These are phyloP conservation scores for Trichoderma sp. DNA, from an alignment of 2,329 filamentous ascomycete species.

Conservation along the genomic window DNA sequence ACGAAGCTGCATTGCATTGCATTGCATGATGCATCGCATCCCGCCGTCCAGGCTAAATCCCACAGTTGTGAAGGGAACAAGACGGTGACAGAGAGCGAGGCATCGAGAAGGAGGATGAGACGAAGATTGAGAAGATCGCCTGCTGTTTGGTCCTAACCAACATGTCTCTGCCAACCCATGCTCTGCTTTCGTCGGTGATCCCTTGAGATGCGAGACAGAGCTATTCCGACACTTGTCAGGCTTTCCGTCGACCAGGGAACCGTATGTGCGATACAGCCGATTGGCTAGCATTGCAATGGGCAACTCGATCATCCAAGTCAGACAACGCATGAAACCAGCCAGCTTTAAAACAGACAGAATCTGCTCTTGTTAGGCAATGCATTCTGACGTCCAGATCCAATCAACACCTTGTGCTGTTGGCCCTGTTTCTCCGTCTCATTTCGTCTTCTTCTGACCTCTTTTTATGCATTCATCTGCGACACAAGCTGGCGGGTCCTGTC, in stretches of 20 bases:
- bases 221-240: not conserved
- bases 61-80: not conserved
- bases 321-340: not conserved
- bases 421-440: not conserved
- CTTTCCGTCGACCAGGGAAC: not conserved
- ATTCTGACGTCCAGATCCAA: not conserved
- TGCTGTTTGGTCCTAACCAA: not conserved
- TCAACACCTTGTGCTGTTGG: conserved; percentile 5
- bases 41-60: not conserved
- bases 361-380: not conserved
- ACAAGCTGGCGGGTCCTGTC: not conserved
- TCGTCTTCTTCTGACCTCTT: not conserved
- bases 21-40: conserved; percentile 5
- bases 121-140: not conserved
- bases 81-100: not conserved
- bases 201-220: not conserved
- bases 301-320: not conserved
- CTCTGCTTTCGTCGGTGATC: not conserved
- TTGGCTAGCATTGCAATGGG: not conserved
- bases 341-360: not conserved
- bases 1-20: conserved; percentile 12
- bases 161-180: not conserved
- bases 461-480: not conserved
- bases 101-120: not conserved
- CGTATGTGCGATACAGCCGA: not conserved